These are phyloP conservation scores for Lanmaoa rubissima DNA, from an alignment of 768 basidiomycete species.

Conservation along the genomic window DNA sequence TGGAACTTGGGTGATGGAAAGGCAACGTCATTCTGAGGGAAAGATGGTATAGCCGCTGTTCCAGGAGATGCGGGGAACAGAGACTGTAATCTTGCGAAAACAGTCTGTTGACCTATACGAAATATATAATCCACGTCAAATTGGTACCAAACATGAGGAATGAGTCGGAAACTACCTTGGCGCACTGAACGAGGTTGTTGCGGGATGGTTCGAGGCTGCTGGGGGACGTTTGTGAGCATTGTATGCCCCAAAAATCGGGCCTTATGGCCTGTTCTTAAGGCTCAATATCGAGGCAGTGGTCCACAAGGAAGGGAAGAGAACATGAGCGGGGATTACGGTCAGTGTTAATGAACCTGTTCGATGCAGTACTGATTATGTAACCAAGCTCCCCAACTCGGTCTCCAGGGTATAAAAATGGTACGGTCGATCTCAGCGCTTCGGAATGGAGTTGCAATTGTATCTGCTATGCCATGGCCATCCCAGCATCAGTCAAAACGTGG, in stretches of 20 bases:
- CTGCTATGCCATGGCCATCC: neutral
- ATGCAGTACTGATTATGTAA: slow-evolving; percentile 28
- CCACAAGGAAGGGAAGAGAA: slow-evolving; percentile 16
- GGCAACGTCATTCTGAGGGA: slow-evolving; percentile 21
- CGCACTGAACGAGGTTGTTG: slow-evolving; percentile 18
- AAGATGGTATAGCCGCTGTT: slow-evolving; percentile 16
- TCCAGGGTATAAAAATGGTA: slow-evolving; percentile 16
- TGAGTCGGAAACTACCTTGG: slow-evolving; percentile 16
- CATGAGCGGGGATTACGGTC: slow-evolving; percentile 22
- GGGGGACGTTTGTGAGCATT: slow-evolving; percentile 23
- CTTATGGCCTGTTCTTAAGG: slow-evolving; percentile 30
- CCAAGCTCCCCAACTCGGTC: neutral
- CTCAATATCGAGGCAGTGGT: slow-evolving; percentile 25
- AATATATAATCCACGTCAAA: slow-evolving; percentile 1
- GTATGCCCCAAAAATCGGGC: slow-evolving; percentile 18
- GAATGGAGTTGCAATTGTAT: neutral
- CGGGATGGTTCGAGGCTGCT: slow-evolving; percentile 17
- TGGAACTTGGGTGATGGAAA: slow-evolving; percentile 24
- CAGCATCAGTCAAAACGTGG: neutral
- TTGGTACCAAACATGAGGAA: slow-evolving; percentile 3
- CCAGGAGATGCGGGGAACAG: slow-evolving; percentile 44
- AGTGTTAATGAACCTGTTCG: slow-evolving; percentile 20
- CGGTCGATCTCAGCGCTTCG: neutral
- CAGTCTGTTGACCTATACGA: slow-evolving; percentile 36
- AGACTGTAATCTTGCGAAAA: slow-evolving; percentile 51